These are phyloP conservation scores for Cymbopogon flexuosus DNA, from an alignment of 202 grass and related monocot species.

Conservation along the genomic window DNA sequence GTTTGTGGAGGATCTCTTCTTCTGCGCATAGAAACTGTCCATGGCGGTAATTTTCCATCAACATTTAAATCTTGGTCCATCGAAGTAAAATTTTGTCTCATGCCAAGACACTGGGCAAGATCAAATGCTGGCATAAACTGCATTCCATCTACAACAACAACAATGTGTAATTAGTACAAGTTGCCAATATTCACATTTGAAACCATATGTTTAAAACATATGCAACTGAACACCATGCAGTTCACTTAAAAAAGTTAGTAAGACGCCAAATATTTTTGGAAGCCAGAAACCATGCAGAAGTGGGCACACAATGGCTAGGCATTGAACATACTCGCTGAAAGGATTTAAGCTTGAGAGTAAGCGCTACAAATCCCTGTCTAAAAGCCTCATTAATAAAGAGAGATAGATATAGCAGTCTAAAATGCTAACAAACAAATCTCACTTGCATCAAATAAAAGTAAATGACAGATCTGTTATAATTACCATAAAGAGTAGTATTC, in stretches of 20 bases:
- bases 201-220: slow-evolving; percentile 7
- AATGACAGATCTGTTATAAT: slow-evolving; percentile 37
- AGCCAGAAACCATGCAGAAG: background rate
- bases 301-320: background rate
- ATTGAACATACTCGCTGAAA: background rate
- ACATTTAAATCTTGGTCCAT: slow-evolving; percentile 41
- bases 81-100: slow-evolving; percentile 58
- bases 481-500: slow-evolving; percentile 47
- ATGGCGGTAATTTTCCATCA: slow-evolving; percentile 58
- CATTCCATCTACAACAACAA: slow-evolving; percentile 53
- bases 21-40: slow-evolving; percentile 41
- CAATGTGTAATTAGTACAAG: slow-evolving; percentile 24
- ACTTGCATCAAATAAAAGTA: slow-evolving; percentile 37
- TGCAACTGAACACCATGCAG: slow-evolving; percentile 10
- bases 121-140: slow-evolving; percentile 58
- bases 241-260: slow-evolving; percentile 31
- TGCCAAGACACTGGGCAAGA: slow-evolving; percentile 49
- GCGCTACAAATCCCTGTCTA: slow-evolving; percentile 18
- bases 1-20: slow-evolving; percentile 67
- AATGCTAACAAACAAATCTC: slow-evolving; percentile 25
- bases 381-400: background rate
- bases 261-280: slow-evolving; percentile 4
- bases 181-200: slow-evolving; percentile 10
- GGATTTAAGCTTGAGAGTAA: slow-evolving; percentile 25
- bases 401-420: background rate